phyloP scores from a whole-genome alignment of 345 rosid species.

The Eucalyptus guilfoylei region DNA sequence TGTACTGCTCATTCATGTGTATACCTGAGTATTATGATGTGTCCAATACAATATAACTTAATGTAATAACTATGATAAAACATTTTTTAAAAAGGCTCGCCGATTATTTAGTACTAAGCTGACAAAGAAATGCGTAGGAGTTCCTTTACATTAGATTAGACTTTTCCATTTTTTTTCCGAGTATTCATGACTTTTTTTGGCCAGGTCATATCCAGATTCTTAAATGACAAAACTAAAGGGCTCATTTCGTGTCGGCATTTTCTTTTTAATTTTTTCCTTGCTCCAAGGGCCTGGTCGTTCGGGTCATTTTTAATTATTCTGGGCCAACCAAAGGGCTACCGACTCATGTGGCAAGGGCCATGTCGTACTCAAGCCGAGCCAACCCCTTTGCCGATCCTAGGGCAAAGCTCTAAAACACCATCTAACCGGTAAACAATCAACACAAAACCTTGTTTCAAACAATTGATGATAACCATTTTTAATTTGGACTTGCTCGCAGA shows the following conservation, averaged over 20 bases:
- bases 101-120: neutral
- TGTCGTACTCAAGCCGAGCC: neutral
- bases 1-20: neutral
- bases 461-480: neutral
- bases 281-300: neutral
- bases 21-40: neutral
- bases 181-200: neutral
- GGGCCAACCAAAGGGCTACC: neutral
- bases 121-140: neutral
- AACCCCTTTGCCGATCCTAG: neutral
- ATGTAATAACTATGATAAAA: neutral
- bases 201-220: no score
- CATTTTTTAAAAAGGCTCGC: neutral
- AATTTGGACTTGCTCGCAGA: neutral
- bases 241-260: neutral
- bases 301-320: neutral
- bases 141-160: neutral
- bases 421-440: neutral
- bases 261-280: neutral
- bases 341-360: neutral
- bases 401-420: neutral
- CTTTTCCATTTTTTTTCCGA: neutral
- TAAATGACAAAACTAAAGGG: no score
- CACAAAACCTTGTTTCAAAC: neutral
- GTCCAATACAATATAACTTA: neutral